Base-by-base conservation (phyloP, 1,284 basidiomycete species). In the Sanguinoderma infundibulare region DNA sequence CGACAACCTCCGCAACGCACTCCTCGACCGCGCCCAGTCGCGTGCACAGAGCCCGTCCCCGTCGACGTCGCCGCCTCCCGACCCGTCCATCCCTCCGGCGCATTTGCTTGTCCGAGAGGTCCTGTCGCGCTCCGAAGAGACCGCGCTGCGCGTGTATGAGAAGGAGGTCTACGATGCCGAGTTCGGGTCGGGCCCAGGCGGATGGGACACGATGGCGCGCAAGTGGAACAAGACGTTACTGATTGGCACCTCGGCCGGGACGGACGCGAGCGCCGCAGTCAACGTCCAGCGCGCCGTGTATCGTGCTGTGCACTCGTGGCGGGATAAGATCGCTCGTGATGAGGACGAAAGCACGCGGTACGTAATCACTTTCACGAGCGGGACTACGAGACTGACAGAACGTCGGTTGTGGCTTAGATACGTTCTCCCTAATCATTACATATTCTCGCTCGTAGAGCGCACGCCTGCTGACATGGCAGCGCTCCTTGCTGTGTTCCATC, bases 321-420 rank as follows among this genome's bases (percentile, higher is more conserved):
- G 97, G 65, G 96, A 98, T 72, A 71, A 73, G 3, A 77, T 91
- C 1, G 94, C 95, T 0, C 81, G 95, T 54, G 86, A 90, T 61
- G 90, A 95, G 66, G 97, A 98, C 73, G 97, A 98, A 75, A 92
- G 92, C 71, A 85, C 86, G 5, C 79, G 89, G 87, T 95, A 73
- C 62, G 86, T 78, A n/a, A 32, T 49, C 53, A 12, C 58, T 44
- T 46, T 68, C 66, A 32, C 65, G 47, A 39, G 35, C 12, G 28
- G 26, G 28, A 35, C n/a, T 32, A 14, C 14, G 32, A 46, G 34
- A 39, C 17, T 61, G 46, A 40, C n/a, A 3, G 6, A 8, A 36
- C 20, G 28, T 7, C 4, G n/a, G 32, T 7, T 51, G 22, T 22
- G 20, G 2, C 7, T 12, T 57, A 91, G 90, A 75, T 91, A 87